Conservation (phyloP, 2,329 filamentous ascomycete genomes). For the Elsinoe perseae region DNA sequence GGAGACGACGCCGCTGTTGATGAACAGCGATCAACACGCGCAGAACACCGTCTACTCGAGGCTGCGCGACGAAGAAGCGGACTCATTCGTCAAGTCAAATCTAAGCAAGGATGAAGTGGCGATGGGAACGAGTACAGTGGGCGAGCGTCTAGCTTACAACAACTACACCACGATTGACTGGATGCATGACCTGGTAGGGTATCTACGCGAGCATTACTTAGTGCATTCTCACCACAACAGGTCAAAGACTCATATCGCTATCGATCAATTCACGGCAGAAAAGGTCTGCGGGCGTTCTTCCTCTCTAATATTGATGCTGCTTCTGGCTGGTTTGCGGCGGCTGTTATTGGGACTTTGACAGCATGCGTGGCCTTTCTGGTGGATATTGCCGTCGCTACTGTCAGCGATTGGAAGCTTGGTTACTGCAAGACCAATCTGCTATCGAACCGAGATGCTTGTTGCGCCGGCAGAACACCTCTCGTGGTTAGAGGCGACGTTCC, state of each 20-base stretch:
- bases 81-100: constrained; percentile 37
- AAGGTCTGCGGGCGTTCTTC: constrained; percentile 36
- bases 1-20: background rate
- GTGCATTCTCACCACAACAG: constrained; percentile 25
- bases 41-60: background rate
- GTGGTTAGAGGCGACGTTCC: constrained; percentile 16
- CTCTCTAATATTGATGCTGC: constrained; percentile 42
- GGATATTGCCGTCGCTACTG: constrained; percentile 47
- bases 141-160: constrained; percentile 52
- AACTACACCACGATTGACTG: constrained; percentile 57
- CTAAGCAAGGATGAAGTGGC: constrained; percentile 44
- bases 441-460: constrained; percentile 45
- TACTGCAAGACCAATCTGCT: constrained; percentile 44
- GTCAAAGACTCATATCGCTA: constrained; percentile 52
- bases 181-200: constrained; percentile 49
- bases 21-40: background rate
- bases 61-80: constrained; percentile 32
- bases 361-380: constrained; percentile 50
- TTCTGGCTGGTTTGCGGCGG: constrained; percentile 50
- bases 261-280: constrained; percentile 37
- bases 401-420: constrained; percentile 52
- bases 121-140: constrained; percentile 40
- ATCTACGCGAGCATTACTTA: background rate
- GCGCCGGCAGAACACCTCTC: constrained; percentile 31
- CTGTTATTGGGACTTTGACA: constrained; percentile 47